Conservation (phyloP, 345 rosid genomes). For the Euphorbia pulcherrima region DNA sequence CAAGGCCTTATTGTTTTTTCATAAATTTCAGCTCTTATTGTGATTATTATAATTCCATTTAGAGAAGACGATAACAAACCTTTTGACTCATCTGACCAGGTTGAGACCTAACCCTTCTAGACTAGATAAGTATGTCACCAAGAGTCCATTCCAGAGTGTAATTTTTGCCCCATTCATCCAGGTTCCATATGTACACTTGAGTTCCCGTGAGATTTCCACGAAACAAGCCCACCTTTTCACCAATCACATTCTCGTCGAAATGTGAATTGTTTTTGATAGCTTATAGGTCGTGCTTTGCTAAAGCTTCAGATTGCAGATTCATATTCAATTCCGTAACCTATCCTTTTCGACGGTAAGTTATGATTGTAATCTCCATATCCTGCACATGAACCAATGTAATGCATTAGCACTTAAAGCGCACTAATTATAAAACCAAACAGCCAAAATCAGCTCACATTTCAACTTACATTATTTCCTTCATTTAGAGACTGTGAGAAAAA, state of each 20-base stretch:
- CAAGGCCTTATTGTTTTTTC: too few species aligned
- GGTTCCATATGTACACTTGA: constrained; percentile 35
- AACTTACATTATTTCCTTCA: constrained; percentile 34
- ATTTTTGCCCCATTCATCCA: constrained; percentile 36
- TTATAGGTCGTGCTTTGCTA: constrained; percentile 33
- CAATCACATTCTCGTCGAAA: constrained; percentile 38
- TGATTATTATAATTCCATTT: not conserved
- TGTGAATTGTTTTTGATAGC: constrained; percentile 31
- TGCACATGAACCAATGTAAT: constrained; percentile 5
- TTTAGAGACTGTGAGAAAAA: constrained; percentile 38
- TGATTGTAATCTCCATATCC: constrained; percentile 38
- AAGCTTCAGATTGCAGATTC: constrained; percentile 25
- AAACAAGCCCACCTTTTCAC: constrained; percentile 33
- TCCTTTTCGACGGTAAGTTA: constrained; percentile 34
- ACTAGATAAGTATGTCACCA: constrained; percentile 35
- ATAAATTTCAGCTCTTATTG: too few species aligned
- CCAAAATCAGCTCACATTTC: not conserved
- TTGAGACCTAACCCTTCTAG: constrained; percentile 7
- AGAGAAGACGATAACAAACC: not conserved
- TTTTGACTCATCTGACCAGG: not conserved
- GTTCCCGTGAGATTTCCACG: constrained; percentile 30
- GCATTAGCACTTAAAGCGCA: not conserved
- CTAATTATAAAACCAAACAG: not conserved
- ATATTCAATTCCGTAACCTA: constrained; percentile 30
- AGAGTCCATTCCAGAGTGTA: constrained; percentile 25